These are phyloP conservation scores for Paraphaeosphaeria minitans DNA, from an alignment of 2,329 filamentous ascomycete genomes.

Conservation along the genomic window DNA sequence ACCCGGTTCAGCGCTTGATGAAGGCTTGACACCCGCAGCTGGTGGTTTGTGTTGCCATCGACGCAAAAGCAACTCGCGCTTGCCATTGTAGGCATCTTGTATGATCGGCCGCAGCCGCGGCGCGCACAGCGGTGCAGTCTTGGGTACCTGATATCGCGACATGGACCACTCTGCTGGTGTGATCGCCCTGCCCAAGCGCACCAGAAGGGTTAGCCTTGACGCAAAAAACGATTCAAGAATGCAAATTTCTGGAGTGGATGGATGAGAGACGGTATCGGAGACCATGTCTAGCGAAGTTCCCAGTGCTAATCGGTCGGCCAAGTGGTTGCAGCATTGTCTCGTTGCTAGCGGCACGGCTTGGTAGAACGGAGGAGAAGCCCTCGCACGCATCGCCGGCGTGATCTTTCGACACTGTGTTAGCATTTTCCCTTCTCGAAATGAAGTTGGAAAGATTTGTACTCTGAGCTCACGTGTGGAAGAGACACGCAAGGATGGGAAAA, in stretches of 20 bases:
- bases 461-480: slow-evolving; percentile 34
- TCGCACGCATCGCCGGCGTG: slow-evolving; percentile 8
- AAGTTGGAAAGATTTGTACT: slow-evolving; percentile 23
- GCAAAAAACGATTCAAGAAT: neutral
- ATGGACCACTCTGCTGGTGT: slow-evolving; percentile 3
- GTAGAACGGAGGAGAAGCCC: slow-evolving; percentile 19
- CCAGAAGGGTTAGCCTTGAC: neutral
- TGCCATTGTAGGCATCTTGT: slow-evolving; percentile 4
- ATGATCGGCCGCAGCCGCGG: slow-evolving; percentile 6
- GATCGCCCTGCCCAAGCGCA: neutral
- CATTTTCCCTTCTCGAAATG: slow-evolving; percentile 19
- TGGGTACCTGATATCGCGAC: neutral
- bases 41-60: slow-evolving; percentile 24
- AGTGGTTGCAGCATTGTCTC: slow-evolving; percentile 29
- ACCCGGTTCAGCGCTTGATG: slow-evolving; percentile 31
- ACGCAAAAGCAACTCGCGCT: slow-evolving; percentile 15
- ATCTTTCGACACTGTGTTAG: slow-evolving; percentile 14
- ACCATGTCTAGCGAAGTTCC: slow-evolving; percentile 16
- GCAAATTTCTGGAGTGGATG: neutral
- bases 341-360: slow-evolving; percentile 24
- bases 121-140: slow-evolving; percentile 13
- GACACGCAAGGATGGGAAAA: slow-evolving; percentile 34
- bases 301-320: slow-evolving; percentile 5
- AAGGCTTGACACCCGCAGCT: slow-evolving; percentile 16
- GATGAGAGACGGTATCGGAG: slow-evolving; percentile 19